Evolutionary conservation across 768 basidiomycete genomes (phyloP).

Genomic region (Mycena indigotica): DNA sequence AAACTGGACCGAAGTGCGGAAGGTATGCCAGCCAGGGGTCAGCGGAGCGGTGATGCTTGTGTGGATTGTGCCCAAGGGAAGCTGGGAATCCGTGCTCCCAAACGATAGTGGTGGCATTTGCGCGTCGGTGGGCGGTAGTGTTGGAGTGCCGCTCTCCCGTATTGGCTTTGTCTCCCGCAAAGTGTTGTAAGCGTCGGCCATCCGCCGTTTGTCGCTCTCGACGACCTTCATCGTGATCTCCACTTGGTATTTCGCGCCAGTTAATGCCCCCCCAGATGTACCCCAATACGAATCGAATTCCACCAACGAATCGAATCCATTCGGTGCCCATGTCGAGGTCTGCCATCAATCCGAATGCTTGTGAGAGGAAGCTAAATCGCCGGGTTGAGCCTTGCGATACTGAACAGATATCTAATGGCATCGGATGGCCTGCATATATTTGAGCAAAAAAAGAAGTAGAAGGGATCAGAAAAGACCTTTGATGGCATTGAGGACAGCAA

Average conservation of each 20-base stretch:
- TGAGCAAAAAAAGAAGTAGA: conserved; percentile 2
- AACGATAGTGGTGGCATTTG: conserved; percentile 28
- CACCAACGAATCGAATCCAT: conserved; percentile 50
- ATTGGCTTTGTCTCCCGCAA: conserved; percentile 1
- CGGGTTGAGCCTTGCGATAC: conserved; percentile 49
- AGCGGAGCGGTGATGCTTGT: conserved; percentile 10
- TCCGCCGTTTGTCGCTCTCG: conserved; percentile 50
- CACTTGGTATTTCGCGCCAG: conserved; percentile 45
- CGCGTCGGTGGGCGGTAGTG: conserved; percentile 1
- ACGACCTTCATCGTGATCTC: conserved; percentile 52
- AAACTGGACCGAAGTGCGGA: conserved; percentile 49
- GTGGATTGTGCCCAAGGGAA: conserved; percentile 17
- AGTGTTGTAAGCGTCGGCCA: conserved; percentile 40
- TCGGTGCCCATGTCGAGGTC: conserved; percentile 64
- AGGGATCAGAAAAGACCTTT: conserved; percentile 43
- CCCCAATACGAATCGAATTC: conserved; percentile 29
- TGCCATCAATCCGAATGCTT: conserved; percentile 61
- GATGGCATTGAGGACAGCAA: conserved; percentile 55
- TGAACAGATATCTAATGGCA: conserved; percentile 58
- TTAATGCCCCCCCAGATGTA: conserved; percentile 32
- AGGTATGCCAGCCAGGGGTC: conserved; percentile 45
- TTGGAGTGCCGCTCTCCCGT: not conserved
- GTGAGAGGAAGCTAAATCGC: conserved; percentile 56
- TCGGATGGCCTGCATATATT: conserved; percentile 48
- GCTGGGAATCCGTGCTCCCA: conserved; percentile 8